Evolutionary conservation across 495 filamentous ascomycete genomes (phyloP).

Genomic region (Zalerion maritima): DNA sequence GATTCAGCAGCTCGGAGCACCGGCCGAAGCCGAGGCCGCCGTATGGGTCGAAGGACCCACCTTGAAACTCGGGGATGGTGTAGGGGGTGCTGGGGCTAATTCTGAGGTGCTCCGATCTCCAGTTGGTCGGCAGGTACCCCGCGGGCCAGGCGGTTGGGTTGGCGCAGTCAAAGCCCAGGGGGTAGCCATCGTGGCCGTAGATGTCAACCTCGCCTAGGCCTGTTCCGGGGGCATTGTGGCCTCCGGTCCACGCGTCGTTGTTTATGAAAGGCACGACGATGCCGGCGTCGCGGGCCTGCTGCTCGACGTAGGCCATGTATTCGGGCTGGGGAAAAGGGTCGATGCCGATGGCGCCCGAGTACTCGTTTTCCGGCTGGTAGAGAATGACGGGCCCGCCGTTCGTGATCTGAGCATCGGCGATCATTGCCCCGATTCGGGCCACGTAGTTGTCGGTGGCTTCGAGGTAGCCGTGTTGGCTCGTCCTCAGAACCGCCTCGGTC

Average conservation of each 20-base stretch:
- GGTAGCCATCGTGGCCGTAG: slow-evolving; percentile 65
- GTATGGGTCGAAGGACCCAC: slow-evolving; percentile 64
- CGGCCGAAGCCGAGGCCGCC: slow-evolving; percentile 51
- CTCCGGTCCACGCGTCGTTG: slow-evolving; percentile 49
- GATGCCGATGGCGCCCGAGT: slow-evolving; percentile 29
- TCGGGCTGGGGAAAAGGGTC: slow-evolving; percentile 35
- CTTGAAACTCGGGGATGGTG: slow-evolving; percentile 60
- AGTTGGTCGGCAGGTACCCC: slow-evolving; percentile 30
- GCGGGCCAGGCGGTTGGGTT: slow-evolving; percentile 36
- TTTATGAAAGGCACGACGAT: slow-evolving; percentile 61
- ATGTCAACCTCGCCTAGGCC: slow-evolving; percentile 55
- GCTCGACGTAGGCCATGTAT: slow-evolving; percentile 58
- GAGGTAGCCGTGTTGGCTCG: slow-evolving; percentile 42
- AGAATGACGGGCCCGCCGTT: slow-evolving; percentile 67
- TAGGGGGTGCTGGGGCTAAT: slow-evolving; percentile 54
- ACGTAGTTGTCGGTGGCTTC: slow-evolving; percentile 52
- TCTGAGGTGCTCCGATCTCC: slow-evolving; percentile 31
- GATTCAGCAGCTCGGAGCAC: slow-evolving; percentile 47
- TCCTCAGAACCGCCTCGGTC: slow-evolving; percentile 45
- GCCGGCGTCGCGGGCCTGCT: slow-evolving; percentile 51
- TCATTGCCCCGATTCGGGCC: slow-evolving; percentile 38
- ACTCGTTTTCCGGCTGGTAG: slow-evolving; percentile 70
- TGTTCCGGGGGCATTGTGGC: slow-evolving; percentile 51
- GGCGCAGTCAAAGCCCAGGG: slow-evolving; percentile 48
- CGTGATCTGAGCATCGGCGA: slow-evolving; percentile 63